Evolutionary conservation across 2,329 filamentous ascomycete genomes (phyloP), one percentile per base, ranked within the genome.

Genomic region (Drechmeria coniospora): DNA sequence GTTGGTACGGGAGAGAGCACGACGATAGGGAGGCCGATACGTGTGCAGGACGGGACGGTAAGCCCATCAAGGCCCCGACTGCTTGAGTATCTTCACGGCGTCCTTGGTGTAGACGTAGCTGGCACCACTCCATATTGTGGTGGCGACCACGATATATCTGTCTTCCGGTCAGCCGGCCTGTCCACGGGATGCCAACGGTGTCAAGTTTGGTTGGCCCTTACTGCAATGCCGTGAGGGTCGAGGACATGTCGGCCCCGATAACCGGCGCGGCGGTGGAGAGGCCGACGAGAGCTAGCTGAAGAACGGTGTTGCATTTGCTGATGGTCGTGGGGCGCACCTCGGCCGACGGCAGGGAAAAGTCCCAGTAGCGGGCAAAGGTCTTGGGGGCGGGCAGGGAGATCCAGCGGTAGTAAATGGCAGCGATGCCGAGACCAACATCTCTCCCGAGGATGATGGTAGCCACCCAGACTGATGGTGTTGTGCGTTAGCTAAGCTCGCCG

Each of bases 391-490:
- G 90, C 5, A 98, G 66, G 2, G 82, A 92, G 39, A 94, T 92
- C 70, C 83, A 95, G 37, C 90, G 78, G 53, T 90, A 95, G 59
- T 94, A 95, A 40, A 98, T 75, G 15, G 90, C 90, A 2, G 84
- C 74, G 14, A 93, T 65, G 15, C 69, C 84, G 4, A 98, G 67
- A 13, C 76, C 81, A 23, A 80, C 69, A 44, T 98, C 90, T 23
- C 90, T 73, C 16, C 86, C 86, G 4, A 98, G 69, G 35, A 98
- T 93, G 27, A 95, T 73, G n/a, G 66, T 68, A 3, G 86, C 86
- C 3, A 95, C 65, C 71, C 86, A 94, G 21, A 86, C 75, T 81
- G n/a, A n/a, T n/a, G 10, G 20, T n/a, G 20, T 21, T n/a, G 10
- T n/a, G 5, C 18, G 9, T 4, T 11, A 6, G 10, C 9, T 21